A percentile compares a stretch with the other conserved stretches of the same genome.
Conservation (phyloP, 345 rosid genomes). For the Heritiera littoralis region DNA sequence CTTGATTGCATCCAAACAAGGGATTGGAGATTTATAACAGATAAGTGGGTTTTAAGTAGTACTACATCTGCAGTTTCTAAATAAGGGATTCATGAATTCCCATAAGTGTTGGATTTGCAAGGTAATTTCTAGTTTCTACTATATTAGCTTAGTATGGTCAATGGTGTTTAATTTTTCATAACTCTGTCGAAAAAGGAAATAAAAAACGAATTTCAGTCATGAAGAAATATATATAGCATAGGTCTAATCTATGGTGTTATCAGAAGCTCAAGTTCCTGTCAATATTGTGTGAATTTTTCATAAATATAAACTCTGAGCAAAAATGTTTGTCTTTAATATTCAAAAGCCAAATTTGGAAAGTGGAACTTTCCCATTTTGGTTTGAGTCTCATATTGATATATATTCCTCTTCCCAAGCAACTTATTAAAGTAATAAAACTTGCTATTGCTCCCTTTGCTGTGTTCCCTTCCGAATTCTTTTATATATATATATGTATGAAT, state of each 20-base stretch:
- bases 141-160: not conserved
- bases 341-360: not conserved
- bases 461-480: not conserved
- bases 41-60: not conserved
- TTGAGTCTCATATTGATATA: not conserved
- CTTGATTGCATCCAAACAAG: not conserved
- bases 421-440: not conserved
- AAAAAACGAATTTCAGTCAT: not conserved
- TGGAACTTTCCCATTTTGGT: too few relatives aligned
- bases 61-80: not conserved
- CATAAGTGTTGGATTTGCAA: conserved; percentile 6
- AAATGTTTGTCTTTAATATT: not conserved
- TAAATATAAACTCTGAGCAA: not conserved
- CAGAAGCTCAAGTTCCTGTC: not conserved
- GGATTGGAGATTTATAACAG: not conserved
- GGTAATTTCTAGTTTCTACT: not conserved
- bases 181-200: not conserved
- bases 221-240: not conserved
- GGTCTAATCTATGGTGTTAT: not conserved
- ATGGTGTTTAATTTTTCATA: not conserved
- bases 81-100: conserved; percentile 18
- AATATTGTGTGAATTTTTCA: not conserved
- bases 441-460: not conserved
- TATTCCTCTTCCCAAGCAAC: not conserved
- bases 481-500: not conserved